A percentile compares a stretch with the other conserved stretches of the same genome.
Evolutionary conservation across 2,329 filamentous ascomycete species (phyloP).

Genomic region (Nemania diffusa): DNA sequence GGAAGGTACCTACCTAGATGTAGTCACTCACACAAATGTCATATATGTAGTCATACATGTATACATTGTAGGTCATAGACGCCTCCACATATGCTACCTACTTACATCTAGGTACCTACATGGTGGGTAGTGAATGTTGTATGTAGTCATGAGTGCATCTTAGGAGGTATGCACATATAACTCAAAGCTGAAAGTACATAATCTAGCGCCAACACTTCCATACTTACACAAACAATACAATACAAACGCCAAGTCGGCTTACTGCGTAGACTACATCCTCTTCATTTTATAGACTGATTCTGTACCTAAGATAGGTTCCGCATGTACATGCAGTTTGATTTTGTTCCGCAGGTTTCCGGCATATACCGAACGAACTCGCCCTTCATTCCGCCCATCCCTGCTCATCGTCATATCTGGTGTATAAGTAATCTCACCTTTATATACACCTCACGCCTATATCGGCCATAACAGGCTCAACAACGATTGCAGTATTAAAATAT

Average conservation of each 20-base stretch:
- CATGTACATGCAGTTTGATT: background rate
- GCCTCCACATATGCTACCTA: no score
- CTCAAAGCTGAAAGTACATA: no score
- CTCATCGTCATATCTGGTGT: background rate
- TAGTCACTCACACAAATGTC: no score
- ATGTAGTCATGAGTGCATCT: background rate
- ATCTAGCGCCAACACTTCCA: background rate
- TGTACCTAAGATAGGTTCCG: constrained; percentile 6
- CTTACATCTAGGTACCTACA: background rate
- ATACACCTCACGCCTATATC: background rate
- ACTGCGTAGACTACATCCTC: background rate
- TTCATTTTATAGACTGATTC: no score
- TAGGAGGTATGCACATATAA: background rate
- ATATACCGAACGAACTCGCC: constrained; percentile 15
- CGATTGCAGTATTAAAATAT: background rate
- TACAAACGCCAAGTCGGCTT: background rate
- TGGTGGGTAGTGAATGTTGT: background rate
- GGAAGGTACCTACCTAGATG: no score
- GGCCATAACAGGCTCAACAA: background rate
- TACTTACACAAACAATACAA: background rate
- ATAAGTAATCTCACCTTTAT: background rate
- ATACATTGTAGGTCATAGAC: background rate
- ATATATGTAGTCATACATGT: background rate
- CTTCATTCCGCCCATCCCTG: constrained; percentile 18
- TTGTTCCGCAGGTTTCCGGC: constrained; percentile 30